Evolutionary conservation across 139 green algal species (phyloP).

Genomic region (Auxenochlorella protothecoides): DNA sequence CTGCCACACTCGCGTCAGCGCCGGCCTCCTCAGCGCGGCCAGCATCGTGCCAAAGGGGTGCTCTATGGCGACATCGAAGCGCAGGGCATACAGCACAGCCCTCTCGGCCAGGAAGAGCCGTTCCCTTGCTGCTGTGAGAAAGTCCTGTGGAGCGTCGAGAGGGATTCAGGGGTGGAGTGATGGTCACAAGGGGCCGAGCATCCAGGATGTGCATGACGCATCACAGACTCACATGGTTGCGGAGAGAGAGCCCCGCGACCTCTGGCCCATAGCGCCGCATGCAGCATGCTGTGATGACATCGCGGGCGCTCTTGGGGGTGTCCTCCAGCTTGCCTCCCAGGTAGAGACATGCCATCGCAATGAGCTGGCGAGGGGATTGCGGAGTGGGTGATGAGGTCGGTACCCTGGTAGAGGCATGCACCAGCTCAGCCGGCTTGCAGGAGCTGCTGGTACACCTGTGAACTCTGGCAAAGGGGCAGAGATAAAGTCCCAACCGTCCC

Average conservation of each 20-base stretch:
- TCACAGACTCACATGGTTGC: no score
- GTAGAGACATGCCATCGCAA: constrained; percentile 74
- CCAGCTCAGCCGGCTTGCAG: neutral
- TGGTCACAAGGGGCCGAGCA: no score
- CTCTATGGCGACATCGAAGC: constrained; percentile 18
- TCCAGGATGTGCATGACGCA: no score
- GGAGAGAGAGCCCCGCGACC: neutral
- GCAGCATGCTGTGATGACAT: constrained; percentile 38
- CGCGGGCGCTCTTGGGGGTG: constrained; percentile 48
- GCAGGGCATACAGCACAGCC: constrained; percentile 31
- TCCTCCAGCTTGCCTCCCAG: constrained; percentile 82
- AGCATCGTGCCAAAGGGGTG: neutral
- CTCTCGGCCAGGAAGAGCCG: constrained; percentile 27
- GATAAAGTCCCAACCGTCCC: no score
- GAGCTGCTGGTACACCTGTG: neutral
- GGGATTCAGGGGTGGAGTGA: neutral
- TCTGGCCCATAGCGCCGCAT: constrained; percentile 2
- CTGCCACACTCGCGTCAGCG: neutral
- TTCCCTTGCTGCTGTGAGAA: constrained; percentile 9
- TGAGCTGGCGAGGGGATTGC: constrained; percentile 36
- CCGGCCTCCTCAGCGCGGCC: neutral
- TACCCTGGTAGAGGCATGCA: neutral
- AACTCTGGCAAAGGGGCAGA: neutral
- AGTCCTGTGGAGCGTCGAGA: constrained; percentile 1
- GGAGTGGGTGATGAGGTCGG: neutral